These are phyloP conservation scores for Nepenthes gracilis DNA, from an alignment of 148 eudicot species.

Conservation along the genomic window DNA sequence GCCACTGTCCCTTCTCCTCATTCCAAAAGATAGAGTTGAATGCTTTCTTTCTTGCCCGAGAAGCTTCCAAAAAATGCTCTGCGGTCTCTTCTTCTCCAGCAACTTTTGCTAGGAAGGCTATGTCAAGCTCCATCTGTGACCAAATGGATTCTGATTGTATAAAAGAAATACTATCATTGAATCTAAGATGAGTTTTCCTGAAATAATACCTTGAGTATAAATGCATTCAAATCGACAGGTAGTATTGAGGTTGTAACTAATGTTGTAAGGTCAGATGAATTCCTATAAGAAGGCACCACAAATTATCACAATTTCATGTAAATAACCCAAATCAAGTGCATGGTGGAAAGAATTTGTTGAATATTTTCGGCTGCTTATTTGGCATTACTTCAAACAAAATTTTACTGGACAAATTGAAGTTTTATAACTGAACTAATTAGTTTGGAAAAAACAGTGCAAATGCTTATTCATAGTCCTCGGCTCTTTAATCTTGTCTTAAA, in stretches of 20 bases:
- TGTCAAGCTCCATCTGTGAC: slow-evolving; percentile 87
- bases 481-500: too few relatives aligned
- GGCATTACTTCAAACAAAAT: too few relatives aligned
- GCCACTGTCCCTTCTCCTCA: slow-evolving; percentile 75
- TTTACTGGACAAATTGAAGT: too few relatives aligned
- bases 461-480: too few relatives aligned
- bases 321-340: too few relatives aligned
- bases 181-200: not conserved
- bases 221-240: slow-evolving; percentile 93
- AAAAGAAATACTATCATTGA: not conserved
- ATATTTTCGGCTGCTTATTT: too few relatives aligned
- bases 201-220: slow-evolving; percentile 58
- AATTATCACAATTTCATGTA: not conserved
- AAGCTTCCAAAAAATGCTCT: slow-evolving; percentile 31
- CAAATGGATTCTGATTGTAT: not conserved
- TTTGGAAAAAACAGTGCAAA: too few relatives aligned
- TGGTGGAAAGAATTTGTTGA: too few relatives aligned
- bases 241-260: slow-evolving; percentile 55
- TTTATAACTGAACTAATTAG: too few relatives aligned
- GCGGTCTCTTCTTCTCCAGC: slow-evolving; percentile 34
- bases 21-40: slow-evolving; percentile 74
- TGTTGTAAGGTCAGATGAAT: slow-evolving; percentile 74
- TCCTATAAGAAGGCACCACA: slow-evolving; percentile 28
- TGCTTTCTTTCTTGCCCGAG: slow-evolving; percentile 53
- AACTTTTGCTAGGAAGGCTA: slow-evolving; percentile 51